A percentile compares a stretch with the other conserved stretches of the same genome.
Conservation (phyloP, 2,329 filamentous ascomycete genomes). For the Aureobasidium sp. region DNA sequence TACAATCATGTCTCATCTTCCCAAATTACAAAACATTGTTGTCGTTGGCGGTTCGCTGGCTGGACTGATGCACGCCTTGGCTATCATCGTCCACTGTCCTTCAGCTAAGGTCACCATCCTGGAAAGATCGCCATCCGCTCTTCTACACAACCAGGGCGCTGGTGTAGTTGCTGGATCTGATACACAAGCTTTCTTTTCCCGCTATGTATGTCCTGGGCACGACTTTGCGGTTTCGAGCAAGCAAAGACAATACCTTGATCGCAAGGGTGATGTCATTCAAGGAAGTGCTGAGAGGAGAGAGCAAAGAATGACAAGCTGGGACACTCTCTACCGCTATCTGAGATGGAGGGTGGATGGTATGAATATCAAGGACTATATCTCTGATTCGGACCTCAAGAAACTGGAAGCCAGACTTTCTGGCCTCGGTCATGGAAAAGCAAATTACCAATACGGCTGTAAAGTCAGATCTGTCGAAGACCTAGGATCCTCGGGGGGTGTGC, state of each 20-base stretch:
- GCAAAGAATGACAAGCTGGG: conserved; percentile 46
- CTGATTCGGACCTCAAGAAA: conserved; percentile 12
- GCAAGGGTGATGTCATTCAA: conserved; percentile 24
- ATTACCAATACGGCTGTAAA: conserved; percentile 27
- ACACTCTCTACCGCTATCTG: conserved; percentile 40
- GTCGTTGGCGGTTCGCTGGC: conserved; percentile 28
- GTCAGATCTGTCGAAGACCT: conserved; percentile 24
- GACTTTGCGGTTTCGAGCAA: conserved; percentile 26
- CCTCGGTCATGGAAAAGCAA: conserved; percentile 18
- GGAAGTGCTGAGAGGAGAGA: conserved; percentile 26
- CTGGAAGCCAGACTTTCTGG: background rate
- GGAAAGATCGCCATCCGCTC: conserved; percentile 35
- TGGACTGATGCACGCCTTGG: conserved; percentile 25
- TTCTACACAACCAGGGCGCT: conserved; percentile 45
- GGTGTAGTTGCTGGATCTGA: conserved; percentile 43
- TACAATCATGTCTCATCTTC: background rate
- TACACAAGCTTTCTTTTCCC: conserved; percentile 36
- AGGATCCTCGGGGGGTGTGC: conserved; percentile 17
- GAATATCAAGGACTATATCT: conserved; percentile 25
- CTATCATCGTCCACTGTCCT: conserved; percentile 22
- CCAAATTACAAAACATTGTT: conserved; percentile 18
- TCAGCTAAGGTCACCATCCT: conserved; percentile 28
- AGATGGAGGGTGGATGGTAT: conserved; percentile 41
- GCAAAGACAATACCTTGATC: conserved; percentile 25
- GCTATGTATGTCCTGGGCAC: conserved; percentile 35